Evolutionary conservation across 805 yeast genomes (phyloP).

Genomic region (Jamesozyma lodderae): DNA sequence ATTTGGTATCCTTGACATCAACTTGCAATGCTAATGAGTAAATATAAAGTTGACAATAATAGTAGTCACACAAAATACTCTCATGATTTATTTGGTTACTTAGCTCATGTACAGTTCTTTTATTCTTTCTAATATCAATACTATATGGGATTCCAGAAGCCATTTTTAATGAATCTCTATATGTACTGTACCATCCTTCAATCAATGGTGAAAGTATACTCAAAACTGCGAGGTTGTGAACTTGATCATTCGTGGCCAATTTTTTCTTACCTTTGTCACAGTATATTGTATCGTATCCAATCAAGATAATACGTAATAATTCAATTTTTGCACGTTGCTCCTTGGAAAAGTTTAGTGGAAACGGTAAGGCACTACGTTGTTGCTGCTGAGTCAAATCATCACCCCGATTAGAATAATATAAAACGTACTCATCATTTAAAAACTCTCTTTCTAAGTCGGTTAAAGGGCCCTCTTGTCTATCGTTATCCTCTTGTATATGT

Average conservation of each 20-base stretch:
- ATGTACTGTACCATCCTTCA: slow-evolving; percentile 67
- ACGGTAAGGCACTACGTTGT: slow-evolving; percentile 8
- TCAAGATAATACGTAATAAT: slow-evolving; percentile 62
- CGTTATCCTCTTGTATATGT: slow-evolving; percentile 6
- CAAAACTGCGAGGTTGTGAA: slow-evolving; percentile 62
- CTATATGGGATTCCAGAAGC: slow-evolving; percentile 34
- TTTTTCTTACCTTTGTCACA: slow-evolving; percentile 45
- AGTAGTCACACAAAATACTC: slow-evolving; percentile 69
- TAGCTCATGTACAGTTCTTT: slow-evolving; percentile 29
- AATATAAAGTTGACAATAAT: slow-evolving; percentile 75
- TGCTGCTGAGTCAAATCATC: slow-evolving; percentile 7
- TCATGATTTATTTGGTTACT: slow-evolving; percentile 48
- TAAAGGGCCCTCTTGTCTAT: slow-evolving; percentile 7
- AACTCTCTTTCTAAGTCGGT: slow-evolving; percentile 25
- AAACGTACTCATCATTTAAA: slow-evolving; percentile 27
- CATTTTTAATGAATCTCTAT: slow-evolving; percentile 42
- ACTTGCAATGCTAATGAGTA: slow-evolving; percentile 70
- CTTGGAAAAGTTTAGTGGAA: slow-evolving; percentile 44
- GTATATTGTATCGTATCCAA: slow-evolving; percentile 79
- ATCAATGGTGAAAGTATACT: slow-evolving; percentile 68
- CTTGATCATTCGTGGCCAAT: slow-evolving; percentile 37
- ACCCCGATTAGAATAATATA: slow-evolving; percentile 17
- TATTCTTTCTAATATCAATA: slow-evolving; percentile 18
- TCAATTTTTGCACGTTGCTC: slow-evolving; percentile 74
- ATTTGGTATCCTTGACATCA: slow-evolving; percentile 29